phyloP scores from a whole-genome alignment of 306 rosid genomes.

The Mucuna pruriens region DNA sequence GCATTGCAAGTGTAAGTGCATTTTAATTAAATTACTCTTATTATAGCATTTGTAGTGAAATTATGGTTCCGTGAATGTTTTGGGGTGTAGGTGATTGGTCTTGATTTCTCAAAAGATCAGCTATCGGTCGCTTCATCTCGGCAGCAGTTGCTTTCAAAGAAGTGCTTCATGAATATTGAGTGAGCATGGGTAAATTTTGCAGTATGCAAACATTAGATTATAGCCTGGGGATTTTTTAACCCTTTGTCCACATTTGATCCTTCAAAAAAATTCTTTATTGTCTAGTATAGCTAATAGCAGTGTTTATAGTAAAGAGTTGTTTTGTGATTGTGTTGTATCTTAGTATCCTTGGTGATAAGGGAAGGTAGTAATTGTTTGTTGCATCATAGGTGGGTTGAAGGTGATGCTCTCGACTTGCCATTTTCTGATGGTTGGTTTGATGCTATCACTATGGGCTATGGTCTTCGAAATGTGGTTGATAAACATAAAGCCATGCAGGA shows the following conservation, averaged over 20 bases:
- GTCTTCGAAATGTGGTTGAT: constrained; percentile 84
- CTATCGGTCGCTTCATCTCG: constrained; percentile 67
- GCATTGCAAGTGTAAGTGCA: too few relatives aligned
- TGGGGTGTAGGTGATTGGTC: constrained; percentile 70
- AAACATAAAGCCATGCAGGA: constrained; percentile 75
- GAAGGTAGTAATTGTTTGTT: constrained; percentile 31
- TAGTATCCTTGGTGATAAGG: constrained; percentile 12
- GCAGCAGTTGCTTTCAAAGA: constrained; percentile 43
- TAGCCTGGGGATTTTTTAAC: neutral
- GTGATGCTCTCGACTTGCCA: constrained; percentile 92
- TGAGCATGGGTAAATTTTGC: constrained; percentile 54
- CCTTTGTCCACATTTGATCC: neutral
- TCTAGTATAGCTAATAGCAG: neutral
- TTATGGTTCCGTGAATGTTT: neutral
- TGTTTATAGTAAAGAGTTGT: neutral
- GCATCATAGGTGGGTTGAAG: constrained; percentile 81
- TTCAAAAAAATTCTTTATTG: neutral
- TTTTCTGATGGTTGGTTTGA: constrained; percentile 73
- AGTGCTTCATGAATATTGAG: constrained; percentile 73
- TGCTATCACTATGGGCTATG: constrained; percentile 91
- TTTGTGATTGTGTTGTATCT: neutral
- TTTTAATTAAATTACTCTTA: too few relatives aligned
- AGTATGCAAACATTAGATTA: constrained; percentile 17
- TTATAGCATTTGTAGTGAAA: neutral
- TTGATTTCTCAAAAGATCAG: constrained; percentile 66